phyloP scores from a whole-genome alignment of 2,329 filamentous ascomycete genomes.

The Clarireedia sp. region DNA sequence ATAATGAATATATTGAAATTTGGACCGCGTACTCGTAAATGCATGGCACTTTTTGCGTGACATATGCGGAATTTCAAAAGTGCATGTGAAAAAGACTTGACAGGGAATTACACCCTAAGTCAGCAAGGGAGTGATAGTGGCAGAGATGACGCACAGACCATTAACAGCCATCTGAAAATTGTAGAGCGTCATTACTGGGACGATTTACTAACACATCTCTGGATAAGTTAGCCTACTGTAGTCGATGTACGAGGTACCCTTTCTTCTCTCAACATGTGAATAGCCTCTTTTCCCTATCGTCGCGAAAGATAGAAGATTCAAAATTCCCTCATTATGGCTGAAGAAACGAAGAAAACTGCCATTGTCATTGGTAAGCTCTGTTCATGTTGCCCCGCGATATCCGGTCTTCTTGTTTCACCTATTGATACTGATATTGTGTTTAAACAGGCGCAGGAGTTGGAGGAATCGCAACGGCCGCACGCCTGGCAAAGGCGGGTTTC shows the following conservation, averaged over 20 bases:
- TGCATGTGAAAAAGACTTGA: too few relatives aligned
- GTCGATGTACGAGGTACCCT: neutral
- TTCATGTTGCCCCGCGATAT: neutral
- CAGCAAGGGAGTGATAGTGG: too few relatives aligned
- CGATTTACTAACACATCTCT: neutral
- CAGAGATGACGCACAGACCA: too few relatives aligned
- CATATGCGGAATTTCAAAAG: too few relatives aligned
- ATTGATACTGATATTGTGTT: conserved; percentile 12
- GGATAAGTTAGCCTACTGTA: too few relatives aligned
- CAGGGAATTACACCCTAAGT: too few relatives aligned
- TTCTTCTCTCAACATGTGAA: conserved; percentile 17
- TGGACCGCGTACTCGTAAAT: too few relatives aligned
- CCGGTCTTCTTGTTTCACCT: neutral
- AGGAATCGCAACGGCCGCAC: conserved; percentile 63
- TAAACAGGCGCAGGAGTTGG: conserved; percentile 58
- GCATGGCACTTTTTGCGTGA: too few relatives aligned
- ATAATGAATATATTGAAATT: too few relatives aligned
- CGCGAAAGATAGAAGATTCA: conserved; percentile 7
- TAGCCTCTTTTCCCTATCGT: conserved; percentile 11
- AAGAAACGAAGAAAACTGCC: conserved; percentile 35
- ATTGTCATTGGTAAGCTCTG: conserved; percentile 43
- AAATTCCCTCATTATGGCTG: conserved; percentile 16
- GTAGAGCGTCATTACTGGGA: neutral
- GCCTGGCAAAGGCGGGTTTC: conserved; percentile 62
- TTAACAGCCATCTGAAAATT: neutral